Base-by-base conservation (phyloP, 2,329 filamentous ascomycete genomes). In the Drechslerella dactyloides region DNA sequence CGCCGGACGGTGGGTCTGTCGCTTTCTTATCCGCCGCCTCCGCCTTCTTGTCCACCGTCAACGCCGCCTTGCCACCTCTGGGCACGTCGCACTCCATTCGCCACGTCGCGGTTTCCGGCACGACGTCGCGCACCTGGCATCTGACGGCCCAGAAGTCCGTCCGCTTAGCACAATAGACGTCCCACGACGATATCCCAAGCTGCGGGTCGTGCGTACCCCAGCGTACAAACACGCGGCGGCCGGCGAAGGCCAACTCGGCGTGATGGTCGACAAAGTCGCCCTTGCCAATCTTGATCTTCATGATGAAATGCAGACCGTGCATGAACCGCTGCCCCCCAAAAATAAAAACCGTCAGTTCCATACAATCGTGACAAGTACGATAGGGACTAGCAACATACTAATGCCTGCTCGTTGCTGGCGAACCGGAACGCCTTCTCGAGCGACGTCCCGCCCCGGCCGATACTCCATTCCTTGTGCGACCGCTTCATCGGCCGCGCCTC, bases 361-460 rank as follows among this genome's bases (percentile, higher is more conserved):
- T 15, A 27, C 13, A 46, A 19, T 35, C 1, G n/a, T 7, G 17
- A 52, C 27, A 40, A 40, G 33, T 35, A 42, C 2, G 8, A 1
- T 30, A 10, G 40, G 24, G 11, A 44, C 23, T 10, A 30, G 19
- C 4, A 4, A 60, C 59, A 23, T 23, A 70, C 66, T 27, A 33
- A 5, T 4, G 66, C 66, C 4, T 19, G 5, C 0, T 42, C 59
- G 19, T 48, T 54, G n/a, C 40, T 59, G 19, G 54, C 40, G 44
- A 70, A 70, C 13, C 66, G 35, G 27, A 70, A 70, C 19, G 63
- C 59, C 27, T 64, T 70, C 48, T 70, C 66, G 1, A 70, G n/a
- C 1, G 33, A 54, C 19, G 35, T 40, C 30, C 66, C 66, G 2
- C 55, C 66, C 10, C 52, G 54, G 13, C 58, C 48, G 46, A 70